These are phyloP conservation scores for Polyporus arcularius DNA, from an alignment of 768 basidiomycete genomes.

Conservation along the genomic window DNA sequence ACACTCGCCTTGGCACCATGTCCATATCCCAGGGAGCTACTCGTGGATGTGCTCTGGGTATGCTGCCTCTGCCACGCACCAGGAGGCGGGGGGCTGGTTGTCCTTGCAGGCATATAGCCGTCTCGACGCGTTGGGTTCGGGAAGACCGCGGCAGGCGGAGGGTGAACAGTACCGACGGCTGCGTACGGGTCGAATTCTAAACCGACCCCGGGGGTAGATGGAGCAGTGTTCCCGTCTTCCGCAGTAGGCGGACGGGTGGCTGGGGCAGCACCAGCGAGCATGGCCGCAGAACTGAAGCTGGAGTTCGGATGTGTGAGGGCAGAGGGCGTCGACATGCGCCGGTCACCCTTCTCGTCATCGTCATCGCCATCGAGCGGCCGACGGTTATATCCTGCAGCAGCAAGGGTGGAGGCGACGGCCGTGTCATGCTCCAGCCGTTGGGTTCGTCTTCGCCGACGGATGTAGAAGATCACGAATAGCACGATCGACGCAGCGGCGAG, in stretches of 20 bases:
- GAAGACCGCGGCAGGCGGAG: slow-evolving; percentile 20
- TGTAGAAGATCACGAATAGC: slow-evolving; percentile 70
- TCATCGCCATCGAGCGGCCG: slow-evolving; percentile 70
- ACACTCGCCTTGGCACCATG: slow-evolving; percentile 52
- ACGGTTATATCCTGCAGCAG: slow-evolving; percentile 70
- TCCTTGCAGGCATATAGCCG: slow-evolving; percentile 50
- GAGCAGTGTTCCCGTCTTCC: slow-evolving; percentile 7
- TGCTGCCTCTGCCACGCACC: slow-evolving; percentile 22
- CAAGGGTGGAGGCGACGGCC: slow-evolving; percentile 69
- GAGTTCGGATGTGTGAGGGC: slow-evolving; percentile 18
- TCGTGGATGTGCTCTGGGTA: slow-evolving; percentile 29
- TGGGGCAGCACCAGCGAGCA: background rate
- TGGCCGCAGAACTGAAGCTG: slow-evolving; percentile 6
- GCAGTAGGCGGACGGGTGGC: slow-evolving; percentile 30
- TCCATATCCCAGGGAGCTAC: slow-evolving; percentile 31
- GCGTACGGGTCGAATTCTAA: slow-evolving; percentile 53
- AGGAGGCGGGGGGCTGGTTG: slow-evolving; percentile 46
- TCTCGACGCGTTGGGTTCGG: slow-evolving; percentile 16
- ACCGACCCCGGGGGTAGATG: slow-evolving; percentile 22
- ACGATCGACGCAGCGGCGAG: slow-evolving; percentile 70
- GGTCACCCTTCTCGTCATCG: slow-evolving; percentile 37
- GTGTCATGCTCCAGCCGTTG: slow-evolving; percentile 67
- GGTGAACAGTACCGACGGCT: slow-evolving; percentile 37
- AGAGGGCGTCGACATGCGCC: slow-evolving; percentile 17
- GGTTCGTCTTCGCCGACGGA: slow-evolving; percentile 64